These are phyloP conservation scores for Pichia heedii DNA, from an alignment of 805 yeast genomes.

Conservation along the genomic window DNA sequence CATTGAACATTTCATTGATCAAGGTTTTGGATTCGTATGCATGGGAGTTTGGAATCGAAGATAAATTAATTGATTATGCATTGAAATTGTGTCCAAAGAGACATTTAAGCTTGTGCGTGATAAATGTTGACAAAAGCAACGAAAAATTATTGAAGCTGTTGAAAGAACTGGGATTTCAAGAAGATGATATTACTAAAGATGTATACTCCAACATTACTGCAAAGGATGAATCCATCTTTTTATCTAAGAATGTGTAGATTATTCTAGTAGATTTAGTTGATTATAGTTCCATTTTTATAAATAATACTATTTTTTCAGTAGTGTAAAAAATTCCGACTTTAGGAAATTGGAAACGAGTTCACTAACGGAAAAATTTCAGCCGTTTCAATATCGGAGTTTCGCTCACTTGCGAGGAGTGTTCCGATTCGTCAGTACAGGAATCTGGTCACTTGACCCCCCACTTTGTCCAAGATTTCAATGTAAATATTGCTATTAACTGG, in stretches of 20 bases:
- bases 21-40: slow-evolving; percentile 51
- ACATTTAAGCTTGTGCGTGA: slow-evolving; percentile 41
- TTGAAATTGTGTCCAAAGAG: slow-evolving; percentile 45
- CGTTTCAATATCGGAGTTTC: too few species aligned
- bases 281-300: too few species aligned
- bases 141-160: neutral
- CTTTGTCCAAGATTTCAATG: too few species aligned
- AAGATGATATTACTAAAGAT: neutral
- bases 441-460: too few species aligned
- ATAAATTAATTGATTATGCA: slow-evolving; percentile 45
- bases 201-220: neutral
- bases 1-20: slow-evolving; percentile 18
- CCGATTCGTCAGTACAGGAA: too few species aligned
- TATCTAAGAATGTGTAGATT: neutral
- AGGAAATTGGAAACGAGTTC: too few species aligned
- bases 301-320: too few species aligned
- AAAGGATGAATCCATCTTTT: neutral
- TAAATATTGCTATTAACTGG: too few species aligned
- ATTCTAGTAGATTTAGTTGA: too few species aligned
- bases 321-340: too few species aligned
- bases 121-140: slow-evolving; percentile 8
- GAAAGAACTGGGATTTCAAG: slow-evolving; percentile 10
- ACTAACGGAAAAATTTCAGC: too few species aligned
- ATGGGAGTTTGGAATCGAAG: slow-evolving; percentile 52
- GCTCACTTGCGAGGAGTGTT: too few species aligned